Evolutionary conservation across 345 rosid genomes (phyloP).

Genomic region (Euclidium syriacum): DNA sequence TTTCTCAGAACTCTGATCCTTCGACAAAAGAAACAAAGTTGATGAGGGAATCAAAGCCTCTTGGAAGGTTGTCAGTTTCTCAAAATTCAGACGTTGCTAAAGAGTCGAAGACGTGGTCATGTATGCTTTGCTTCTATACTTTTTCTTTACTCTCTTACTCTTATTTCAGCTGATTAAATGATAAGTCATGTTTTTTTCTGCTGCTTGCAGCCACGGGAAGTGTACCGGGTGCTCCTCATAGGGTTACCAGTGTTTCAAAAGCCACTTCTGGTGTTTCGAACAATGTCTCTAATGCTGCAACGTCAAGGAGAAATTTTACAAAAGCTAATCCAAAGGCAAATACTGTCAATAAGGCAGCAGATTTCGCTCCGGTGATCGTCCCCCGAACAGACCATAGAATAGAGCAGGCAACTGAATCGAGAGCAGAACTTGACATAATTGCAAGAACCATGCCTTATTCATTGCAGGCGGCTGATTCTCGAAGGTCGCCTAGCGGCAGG

Average conservation of each 20-base stretch:
- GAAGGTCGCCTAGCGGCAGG: constrained; percentile 52
- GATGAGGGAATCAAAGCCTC: constrained; percentile 68
- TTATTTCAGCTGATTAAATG: neutral
- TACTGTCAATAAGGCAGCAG: constrained; percentile 57
- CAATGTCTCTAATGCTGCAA: constrained; percentile 42
- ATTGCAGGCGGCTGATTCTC: constrained; percentile 62
- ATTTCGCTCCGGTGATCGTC: constrained; percentile 72
- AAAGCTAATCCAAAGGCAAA: constrained; percentile 43
- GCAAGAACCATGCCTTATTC: constrained; percentile 98
- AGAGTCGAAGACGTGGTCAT: constrained; percentile 54
- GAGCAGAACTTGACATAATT: constrained; percentile 68
- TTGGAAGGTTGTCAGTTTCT: constrained; percentile 80
- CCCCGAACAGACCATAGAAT: constrained; percentile 64
- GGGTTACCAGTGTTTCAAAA: constrained; percentile 48
- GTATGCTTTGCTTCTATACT: constrained; percentile 38
- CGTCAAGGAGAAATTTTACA: constrained; percentile 49
- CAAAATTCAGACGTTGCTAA: constrained; percentile 73
- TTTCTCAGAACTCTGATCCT: constrained; percentile 78
- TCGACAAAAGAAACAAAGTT: constrained; percentile 64
- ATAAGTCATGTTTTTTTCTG: constrained; percentile 29
- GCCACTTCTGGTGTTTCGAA: constrained; percentile 35
- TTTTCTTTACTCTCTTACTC: neutral
- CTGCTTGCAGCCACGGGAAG: constrained; percentile 75
- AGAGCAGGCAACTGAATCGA: constrained; percentile 63
- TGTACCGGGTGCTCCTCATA: constrained; percentile 78